Conservation (phyloP, 1,284 basidiomycete genomes). For the Neolentinus lepideus region DNA sequence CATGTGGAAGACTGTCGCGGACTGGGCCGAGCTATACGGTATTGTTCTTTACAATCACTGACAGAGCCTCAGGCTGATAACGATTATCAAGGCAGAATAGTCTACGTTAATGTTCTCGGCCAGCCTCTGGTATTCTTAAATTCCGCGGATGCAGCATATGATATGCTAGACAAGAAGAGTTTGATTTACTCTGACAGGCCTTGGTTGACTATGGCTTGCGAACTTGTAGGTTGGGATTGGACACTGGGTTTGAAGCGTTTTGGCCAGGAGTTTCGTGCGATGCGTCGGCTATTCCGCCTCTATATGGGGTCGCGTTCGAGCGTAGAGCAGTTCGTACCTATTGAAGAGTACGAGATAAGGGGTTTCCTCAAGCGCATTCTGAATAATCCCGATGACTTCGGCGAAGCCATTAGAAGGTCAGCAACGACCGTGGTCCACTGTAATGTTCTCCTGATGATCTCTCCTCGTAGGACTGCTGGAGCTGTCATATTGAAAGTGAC, state of each 20-base stretch:
- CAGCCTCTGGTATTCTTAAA: conserved; percentile 19
- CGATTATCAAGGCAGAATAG: conserved; percentile 14
- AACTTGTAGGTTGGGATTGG: conserved; percentile 20
- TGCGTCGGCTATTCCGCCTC: conserved; percentile 16
- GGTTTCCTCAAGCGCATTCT: conserved; percentile 15
- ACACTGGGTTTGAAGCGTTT: conserved; percentile 15
- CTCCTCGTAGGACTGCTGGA: conserved; percentile 18
- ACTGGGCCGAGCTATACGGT: conserved; percentile 14
- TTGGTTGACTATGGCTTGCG: conserved; percentile 13
- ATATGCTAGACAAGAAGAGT: conserved; percentile 20
- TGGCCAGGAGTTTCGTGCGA: conserved; percentile 14
- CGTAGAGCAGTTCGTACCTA: conserved; percentile 16
- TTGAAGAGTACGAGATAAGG: conserved; percentile 18
- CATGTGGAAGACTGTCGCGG: conserved; percentile 16
- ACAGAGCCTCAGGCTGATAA: neutral
- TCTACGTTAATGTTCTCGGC: conserved; percentile 18
- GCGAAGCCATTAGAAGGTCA: neutral
- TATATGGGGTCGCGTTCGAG: conserved; percentile 19
- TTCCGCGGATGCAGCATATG: conserved; percentile 12
- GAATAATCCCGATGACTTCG: conserved; percentile 7
- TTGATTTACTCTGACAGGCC: conserved; percentile 21
- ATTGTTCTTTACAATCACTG: neutral
- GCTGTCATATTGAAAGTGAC: conserved; percentile 26
- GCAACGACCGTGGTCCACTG: neutral
- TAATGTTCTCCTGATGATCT: neutral